Evolutionary conservation across 495 filamentous ascomycete species (phyloP).

Genomic region (Penicillium simplicissimum): DNA sequence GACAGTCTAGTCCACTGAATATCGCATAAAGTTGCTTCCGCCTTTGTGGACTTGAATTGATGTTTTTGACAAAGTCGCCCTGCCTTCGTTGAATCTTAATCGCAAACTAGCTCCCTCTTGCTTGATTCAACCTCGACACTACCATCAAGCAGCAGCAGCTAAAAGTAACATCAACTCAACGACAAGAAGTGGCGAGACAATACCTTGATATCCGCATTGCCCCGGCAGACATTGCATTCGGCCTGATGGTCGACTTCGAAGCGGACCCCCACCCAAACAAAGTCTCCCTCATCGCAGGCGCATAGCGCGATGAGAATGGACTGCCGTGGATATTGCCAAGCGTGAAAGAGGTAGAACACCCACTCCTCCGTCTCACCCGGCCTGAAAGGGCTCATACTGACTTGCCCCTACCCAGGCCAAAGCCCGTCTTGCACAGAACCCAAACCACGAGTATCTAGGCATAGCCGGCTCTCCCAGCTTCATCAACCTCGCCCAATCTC

Average conservation of each 20-base stretch:
- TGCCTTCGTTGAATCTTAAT: not conserved
- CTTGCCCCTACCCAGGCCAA: slow-evolving; percentile 2
- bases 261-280: slow-evolving; percentile 5
- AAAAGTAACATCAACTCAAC: not conserved
- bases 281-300: slow-evolving; percentile 12
- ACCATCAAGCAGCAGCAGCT: not conserved
- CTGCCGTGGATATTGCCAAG: slow-evolving; percentile 14
- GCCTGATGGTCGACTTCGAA: slow-evolving; percentile 11
- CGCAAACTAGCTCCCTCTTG: not conserved
- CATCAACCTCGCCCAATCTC: not conserved
- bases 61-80: not conserved
- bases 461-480: slow-evolving; percentile 6
- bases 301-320: slow-evolving; percentile 8
- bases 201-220: slow-evolving; percentile 1
- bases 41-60: not conserved
- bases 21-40: not conserved
- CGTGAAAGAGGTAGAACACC: slow-evolving; percentile 6
- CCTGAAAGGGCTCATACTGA: not conserved
- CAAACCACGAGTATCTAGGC: slow-evolving; percentile 15
- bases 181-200: not conserved
- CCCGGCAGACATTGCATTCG: slow-evolving; percentile 11
- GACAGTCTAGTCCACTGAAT: not conserved
- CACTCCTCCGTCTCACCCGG: not conserved
- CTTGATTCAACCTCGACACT: not conserved
- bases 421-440: slow-evolving; percentile 3